Conservation (phyloP, 805 yeast genomes). For the Candida nitratophila region DNA sequence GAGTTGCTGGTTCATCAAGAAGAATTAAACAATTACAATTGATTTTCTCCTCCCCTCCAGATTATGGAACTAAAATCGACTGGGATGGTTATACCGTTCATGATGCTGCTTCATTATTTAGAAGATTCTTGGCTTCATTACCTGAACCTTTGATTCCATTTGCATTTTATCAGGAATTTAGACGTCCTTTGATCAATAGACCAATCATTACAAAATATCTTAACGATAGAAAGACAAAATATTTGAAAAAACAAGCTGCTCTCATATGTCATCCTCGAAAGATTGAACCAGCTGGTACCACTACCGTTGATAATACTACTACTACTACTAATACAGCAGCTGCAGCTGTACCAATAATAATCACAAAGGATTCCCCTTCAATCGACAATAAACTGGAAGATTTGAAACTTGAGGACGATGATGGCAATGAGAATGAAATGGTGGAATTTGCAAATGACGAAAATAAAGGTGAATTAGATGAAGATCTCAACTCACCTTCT, state of each 20-base stretch:
- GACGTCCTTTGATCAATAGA: slow-evolving; percentile 65
- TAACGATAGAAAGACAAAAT: slow-evolving; percentile 38
- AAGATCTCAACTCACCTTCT: too few species aligned
- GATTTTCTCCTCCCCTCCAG: slow-evolving; percentile 80
- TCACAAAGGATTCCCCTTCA: too few species aligned
- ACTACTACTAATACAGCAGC: too few species aligned
- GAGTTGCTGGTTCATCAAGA: slow-evolving; percentile 88
- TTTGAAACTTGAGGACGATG: neutral
- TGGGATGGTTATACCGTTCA: slow-evolving; percentile 96
- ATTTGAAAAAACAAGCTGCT: slow-evolving; percentile 2
- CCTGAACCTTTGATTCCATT: slow-evolving; percentile 92
- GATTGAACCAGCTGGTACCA: too few species aligned
- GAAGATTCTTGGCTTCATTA: slow-evolving; percentile 78
- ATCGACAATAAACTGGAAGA: too few species aligned
- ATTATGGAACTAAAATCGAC: slow-evolving; percentile 75
- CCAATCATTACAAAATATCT: slow-evolving; percentile 62
- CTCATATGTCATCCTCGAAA: neutral
- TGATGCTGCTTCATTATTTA: slow-evolving; percentile 87
- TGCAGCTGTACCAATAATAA: too few species aligned
- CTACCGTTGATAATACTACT: too few species aligned
- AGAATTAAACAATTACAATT: slow-evolving; percentile 81
- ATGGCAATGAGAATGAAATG: slow-evolving; percentile 1
- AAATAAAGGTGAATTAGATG: too few species aligned
- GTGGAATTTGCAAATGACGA: neutral
- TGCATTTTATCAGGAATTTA: slow-evolving; percentile 64